Evolutionary conservation across 306 rosid genomes (phyloP).

Genomic region (Prunus armeniaca): DNA sequence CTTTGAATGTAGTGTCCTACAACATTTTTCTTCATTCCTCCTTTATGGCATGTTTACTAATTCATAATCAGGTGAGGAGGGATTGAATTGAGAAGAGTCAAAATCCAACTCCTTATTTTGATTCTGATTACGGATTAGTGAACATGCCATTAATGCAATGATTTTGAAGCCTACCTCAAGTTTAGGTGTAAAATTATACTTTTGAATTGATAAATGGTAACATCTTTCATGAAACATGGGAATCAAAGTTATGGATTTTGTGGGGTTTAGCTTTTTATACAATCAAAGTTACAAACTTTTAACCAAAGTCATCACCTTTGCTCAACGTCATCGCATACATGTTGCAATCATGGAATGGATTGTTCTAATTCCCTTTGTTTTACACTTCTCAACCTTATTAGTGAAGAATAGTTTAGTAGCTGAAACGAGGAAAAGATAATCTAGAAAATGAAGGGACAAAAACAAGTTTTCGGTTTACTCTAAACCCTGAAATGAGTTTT

Average conservation of each 20-base stretch:
- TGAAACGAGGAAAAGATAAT: background rate
- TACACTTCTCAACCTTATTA: background rate
- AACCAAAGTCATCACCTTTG: background rate
- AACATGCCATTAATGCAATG: no score
- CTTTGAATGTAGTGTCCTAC: background rate
- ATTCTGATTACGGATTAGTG: no score
- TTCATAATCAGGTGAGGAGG: rapidly evolving
- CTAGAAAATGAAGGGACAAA: background rate
- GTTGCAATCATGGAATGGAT: background rate
- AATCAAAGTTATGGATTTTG: background rate
- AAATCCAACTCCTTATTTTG: no score
- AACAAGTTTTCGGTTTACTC: background rate
- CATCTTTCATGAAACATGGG: background rate
- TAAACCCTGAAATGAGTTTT: background rate
- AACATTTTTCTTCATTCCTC: background rate
- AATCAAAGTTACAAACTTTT: background rate
- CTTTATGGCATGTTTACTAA: background rate
- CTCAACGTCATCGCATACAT: background rate
- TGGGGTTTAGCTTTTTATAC: background rate
- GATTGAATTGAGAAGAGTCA: no score
- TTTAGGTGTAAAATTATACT: background rate
- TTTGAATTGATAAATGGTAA: background rate
- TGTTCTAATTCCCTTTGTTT: background rate
- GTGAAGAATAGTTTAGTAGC: background rate
- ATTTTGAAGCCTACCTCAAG: no score